phyloP scores from a whole-genome alignment of 1,284 basidiomycete species.

The Ceratobasidium sp. region DNA sequence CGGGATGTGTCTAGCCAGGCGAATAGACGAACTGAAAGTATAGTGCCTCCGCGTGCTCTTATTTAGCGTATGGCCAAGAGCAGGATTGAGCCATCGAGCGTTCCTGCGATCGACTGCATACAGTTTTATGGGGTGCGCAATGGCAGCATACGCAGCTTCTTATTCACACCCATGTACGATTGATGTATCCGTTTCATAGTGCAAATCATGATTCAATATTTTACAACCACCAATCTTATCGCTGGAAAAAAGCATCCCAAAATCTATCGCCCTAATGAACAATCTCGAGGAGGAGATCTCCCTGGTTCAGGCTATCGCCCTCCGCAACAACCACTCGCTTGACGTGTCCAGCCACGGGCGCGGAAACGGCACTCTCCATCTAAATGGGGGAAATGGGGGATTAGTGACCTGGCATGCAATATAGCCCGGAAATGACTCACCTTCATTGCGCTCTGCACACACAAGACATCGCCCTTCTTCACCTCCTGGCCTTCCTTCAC shows the following conservation, averaged over 20 bases:
- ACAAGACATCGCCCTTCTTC: conserved; percentile 95
- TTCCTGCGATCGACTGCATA: conserved; percentile 23
- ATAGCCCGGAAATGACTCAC: conserved; percentile 46
- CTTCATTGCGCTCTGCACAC: conserved; percentile 61
- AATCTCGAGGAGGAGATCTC: conserved; percentile 87
- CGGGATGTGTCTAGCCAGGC: not conserved
- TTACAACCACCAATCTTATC: conserved; percentile 38
- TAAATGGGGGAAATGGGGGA: conserved; percentile 51
- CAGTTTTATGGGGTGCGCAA: not conserved
- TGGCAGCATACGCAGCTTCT: not conserved
- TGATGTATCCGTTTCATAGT: conserved; percentile 36
- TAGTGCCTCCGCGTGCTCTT: conserved; percentile 6
- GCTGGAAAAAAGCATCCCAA: conserved; percentile 21
- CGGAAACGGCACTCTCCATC: conserved; percentile 97
- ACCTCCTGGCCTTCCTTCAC: conserved; percentile 97
- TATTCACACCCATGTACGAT: conserved; percentile 25
- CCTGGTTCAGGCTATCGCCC: conserved; percentile 89
- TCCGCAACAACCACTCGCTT: conserved; percentile 90
- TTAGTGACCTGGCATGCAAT: conserved; percentile 10
- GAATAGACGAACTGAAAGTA: not conserved
- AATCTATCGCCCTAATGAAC: conserved; percentile 62
- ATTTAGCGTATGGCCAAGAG: conserved; percentile 11
- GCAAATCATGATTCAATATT: conserved; percentile 35
- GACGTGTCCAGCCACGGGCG: conserved; percentile 94
- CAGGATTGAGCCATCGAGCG: conserved; percentile 27